Base-by-base conservation (phyloP, 345 rosid genomes). In the Garcia nutans region DNA sequence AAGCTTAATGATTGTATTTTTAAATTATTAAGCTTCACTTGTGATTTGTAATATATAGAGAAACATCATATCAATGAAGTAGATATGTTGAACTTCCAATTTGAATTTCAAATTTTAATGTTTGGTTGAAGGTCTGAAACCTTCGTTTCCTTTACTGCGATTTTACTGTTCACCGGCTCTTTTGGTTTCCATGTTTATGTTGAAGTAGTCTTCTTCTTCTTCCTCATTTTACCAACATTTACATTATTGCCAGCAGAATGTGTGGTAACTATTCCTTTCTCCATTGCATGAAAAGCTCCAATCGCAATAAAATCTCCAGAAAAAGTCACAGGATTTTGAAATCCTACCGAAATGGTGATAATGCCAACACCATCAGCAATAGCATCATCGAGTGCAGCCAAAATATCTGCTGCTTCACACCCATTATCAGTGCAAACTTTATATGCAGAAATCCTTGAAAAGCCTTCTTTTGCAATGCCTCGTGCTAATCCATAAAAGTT, bases 311-410 rank as follows among this genome's bases (percentile, higher is more conserved):
- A 2, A 41, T 78, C 84, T 0, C 2, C 0, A 2, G 41, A 52
- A 33, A 77, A 56, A 4, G 24, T 19, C 1, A 1, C 0, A 0
- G 77, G 37, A 5, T 0, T 0, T 0, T 0, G 0, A 5, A 10
- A 0, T 22, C 83, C 88, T 8, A 85, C 0, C n/a, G 88, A 85
- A 8, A 71, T 57, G 19, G 82, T 69, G 37, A 83, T 73, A 24
- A 86, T n/a, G 26, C 88, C 93, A 1, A 89, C 92, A 28, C 88
- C 89, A 56, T 88, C 93, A 2, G 91, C 88, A 9, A 91, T 89
- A 0, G 92, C 91, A 55, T 91, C 97, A 52, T 88, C 97, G 17
- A 88, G 89, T 0, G 83, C 91, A 17, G 85, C 82, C 65, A 88
- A 61, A 16, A 88, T 1, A 17, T 47, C 47, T 6, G 3, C 77